Base-by-base conservation (phyloP, 345 rosid species). In the Melaleuca alternifolia region DNA sequence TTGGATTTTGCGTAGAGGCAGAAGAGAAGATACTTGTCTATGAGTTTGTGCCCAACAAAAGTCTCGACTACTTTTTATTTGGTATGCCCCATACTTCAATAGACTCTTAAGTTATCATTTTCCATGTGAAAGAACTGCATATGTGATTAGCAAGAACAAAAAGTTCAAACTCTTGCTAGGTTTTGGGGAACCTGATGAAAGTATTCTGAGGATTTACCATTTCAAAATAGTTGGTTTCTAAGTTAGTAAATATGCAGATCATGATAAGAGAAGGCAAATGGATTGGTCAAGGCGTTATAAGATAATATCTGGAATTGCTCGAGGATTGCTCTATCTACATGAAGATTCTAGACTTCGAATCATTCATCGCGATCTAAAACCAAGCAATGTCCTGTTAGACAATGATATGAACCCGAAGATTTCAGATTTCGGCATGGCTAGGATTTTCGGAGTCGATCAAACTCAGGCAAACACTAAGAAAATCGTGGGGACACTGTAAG, bases 21-120 rank as follows among this genome's bases (percentile, higher is more conserved):
- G 86, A 84, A 12, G 97, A 92, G 44, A 94, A 89, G 77, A 75
- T 94, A 14, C 92, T 94, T n/a, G 53, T 93, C 14, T 94, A 93
- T 30, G 96, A 94, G 87, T 89, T 59, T 82, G 88, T 94, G 52
- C 89, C 87, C 13, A 93, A 93, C 85, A 84, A 75, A 86, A 91
- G 97, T 86, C 95, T 94, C 3, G 92, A 92, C 81, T 44, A 6
- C 71, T 86, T 89, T 54, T 76, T 92, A 50, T 91, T 87, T 30
- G 92, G 94, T 65, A 65, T 12, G 8, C 33, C 46, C 0, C 79
- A 65, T 1, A 10, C 46, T 65, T 2, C 21, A 33, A 16, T 33
- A 33, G 24, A 65, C 46, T 65, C 77, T 33, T 65, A 10, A 65
- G 21, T 92, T 2, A 50, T 87, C 53, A 13, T 1, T 56, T 75